Base-by-base conservation (phyloP, 257 asterid genomes). In the Solanum boliviense region DNA sequence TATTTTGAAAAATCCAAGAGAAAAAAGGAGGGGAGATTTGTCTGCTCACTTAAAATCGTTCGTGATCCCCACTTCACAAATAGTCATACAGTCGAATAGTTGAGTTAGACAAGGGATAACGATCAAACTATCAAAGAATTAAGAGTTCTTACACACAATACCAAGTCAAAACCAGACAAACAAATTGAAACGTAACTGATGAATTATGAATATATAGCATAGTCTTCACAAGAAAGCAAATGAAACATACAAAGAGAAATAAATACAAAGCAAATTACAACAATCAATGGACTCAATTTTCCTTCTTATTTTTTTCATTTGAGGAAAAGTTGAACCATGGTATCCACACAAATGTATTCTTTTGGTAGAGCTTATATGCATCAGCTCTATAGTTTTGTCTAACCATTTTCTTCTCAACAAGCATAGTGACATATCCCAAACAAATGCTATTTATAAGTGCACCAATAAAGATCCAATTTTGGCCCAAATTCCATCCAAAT, bases 401-500 rank as follows among this genome's bases (percentile, higher is more conserved):
- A 91, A 93, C 48, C 98, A 97, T 97, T 32, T 94, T 92, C 13
- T 89, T 88, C 94, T 97, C 99, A 27, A 95, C 98, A 20, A 97
- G 98, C 87, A 91, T 18, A 1, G 99, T 95, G 74, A 97, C 98
- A 89, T 97, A 95, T 7, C 94, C 98, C 91, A 97, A 92, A 88
- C 98, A 94, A 87, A 90, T 86, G 90, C 95, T 95, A 56, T 97
- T 95, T 16, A 93, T 10, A 60, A 97, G 93, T 4, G 98, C 92
- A 48, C 98, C 99, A 27, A 91, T 25, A 34, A 92, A 95, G 2
- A 87, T 84, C 98, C 96, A 93, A 3, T 91, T 92, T 27, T 68
- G 71, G 29, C 89, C 98, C 89, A 97, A 91, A 90, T 92, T 93
- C 98, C 96, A 97, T 5, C 93, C 95, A 62, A 95, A 93, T 78